Percentiles rank a stretch among this genome's conserved stretches.
phyloP scores from a whole-genome alignment of 495 filamentous ascomycete genomes.

The Penicillium paxilli region DNA sequence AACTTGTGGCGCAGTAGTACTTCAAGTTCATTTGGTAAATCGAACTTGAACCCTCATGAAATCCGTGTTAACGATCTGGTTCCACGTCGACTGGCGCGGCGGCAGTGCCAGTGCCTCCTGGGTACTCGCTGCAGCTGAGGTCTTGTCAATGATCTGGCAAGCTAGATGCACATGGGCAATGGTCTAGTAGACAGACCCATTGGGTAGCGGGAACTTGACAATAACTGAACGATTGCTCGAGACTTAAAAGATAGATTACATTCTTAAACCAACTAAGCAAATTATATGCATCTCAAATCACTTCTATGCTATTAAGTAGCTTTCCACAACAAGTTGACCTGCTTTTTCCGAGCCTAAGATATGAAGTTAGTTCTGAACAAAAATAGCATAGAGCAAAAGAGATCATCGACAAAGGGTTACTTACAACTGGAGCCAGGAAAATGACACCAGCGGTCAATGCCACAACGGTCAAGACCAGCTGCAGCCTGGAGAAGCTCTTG shows the following conservation, averaged over 20 bases:
- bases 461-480: conserved; percentile 78
- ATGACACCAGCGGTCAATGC: conserved; percentile 72
- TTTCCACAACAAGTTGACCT: conserved; percentile 45
- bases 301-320: conserved; percentile 8
- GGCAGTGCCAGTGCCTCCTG: too few species aligned
- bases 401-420: conserved; percentile 18
- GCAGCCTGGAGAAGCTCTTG: conserved; percentile 87
- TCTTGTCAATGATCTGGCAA: too few species aligned
- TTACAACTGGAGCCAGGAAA: conserved; percentile 82
- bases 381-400: not conserved
- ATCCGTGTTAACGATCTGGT: too few species aligned
- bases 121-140: too few species aligned
- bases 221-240: not conserved
- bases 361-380: conserved; percentile 8
- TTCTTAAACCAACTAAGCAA: conserved; percentile 1
- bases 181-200: too few species aligned
- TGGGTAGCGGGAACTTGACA: too few species aligned
- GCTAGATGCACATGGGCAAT: too few species aligned
- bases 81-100: too few species aligned
- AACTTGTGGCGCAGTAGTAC: too few species aligned
- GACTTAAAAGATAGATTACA: conserved; percentile 13
- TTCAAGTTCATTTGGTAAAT: too few species aligned
- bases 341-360: conserved; percentile 40
- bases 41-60: too few species aligned
- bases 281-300: conserved; percentile 8